Evolutionary conservation across 345 rosid genomes (phyloP).

Genomic region (Citrus cavaleriei): DNA sequence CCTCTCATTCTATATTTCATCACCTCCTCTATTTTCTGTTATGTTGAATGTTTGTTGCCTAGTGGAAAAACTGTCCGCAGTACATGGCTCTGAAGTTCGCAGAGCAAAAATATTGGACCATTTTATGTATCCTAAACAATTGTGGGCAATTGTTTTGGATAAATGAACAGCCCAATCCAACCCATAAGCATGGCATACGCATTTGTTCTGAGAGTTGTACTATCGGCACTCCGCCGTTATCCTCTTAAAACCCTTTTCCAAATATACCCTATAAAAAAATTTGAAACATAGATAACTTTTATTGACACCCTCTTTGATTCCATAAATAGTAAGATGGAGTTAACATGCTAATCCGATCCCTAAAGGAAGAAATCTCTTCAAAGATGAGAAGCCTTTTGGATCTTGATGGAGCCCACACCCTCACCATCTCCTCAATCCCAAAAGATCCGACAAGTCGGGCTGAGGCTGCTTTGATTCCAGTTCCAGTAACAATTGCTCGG

Average conservation of each 20-base stretch:
- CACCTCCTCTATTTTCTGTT: not conserved
- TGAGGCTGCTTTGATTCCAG: constrained; percentile 25
- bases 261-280: too few species aligned
- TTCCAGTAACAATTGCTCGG: constrained; percentile 46
- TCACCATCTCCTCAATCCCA: constrained; percentile 45
- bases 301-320: too few species aligned
- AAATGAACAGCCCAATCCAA: too few species aligned
- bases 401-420: constrained; percentile 48
- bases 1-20: constrained; percentile 26
- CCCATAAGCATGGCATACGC: too few species aligned
- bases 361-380: constrained; percentile 71
- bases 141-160: too few species aligned
- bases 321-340: not conserved
- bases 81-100: not conserved
- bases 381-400: constrained; percentile 87
- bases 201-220: too few species aligned
- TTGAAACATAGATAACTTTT: too few species aligned
- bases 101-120: not conserved
- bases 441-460: constrained; percentile 22
- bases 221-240: accelerated
- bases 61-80: not conserved
- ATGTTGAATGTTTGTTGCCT: not conserved
- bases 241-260: too few species aligned
- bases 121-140: not conserved
- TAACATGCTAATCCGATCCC: constrained; percentile 63